Conservation (phyloP, 768 basidiomycete species). For the Mrakia blollopis region DNA sequence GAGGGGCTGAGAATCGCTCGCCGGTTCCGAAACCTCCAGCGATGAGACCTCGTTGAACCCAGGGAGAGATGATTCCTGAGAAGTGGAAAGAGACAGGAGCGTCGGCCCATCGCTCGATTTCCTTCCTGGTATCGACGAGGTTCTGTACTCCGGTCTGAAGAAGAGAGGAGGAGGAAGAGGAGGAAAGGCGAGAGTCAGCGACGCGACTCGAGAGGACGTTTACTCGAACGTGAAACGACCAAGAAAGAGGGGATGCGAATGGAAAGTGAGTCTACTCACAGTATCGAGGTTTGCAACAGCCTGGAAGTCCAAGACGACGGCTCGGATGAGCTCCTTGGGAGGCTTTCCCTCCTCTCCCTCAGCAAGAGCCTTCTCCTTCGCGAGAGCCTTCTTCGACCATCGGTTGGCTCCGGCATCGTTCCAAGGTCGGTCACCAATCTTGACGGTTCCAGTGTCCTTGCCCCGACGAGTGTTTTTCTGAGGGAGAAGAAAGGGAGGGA, state of each 20-base stretch:
- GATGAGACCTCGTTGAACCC: constrained; percentile 42
- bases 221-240: no score
- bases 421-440: constrained; percentile 76
- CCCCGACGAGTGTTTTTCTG: constrained; percentile 64
- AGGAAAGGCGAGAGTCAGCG: not conserved
- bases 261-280: no score
- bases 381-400: constrained; percentile 46
- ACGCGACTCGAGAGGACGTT: no score
- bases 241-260: no score
- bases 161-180: not conserved
- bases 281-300: constrained; percentile 81
- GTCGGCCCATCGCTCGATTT: constrained; percentile 81
- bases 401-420: constrained; percentile 77
- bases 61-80: constrained; percentile 45
- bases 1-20: constrained; percentile 45
- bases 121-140: constrained; percentile 77
- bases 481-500: no score
- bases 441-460: constrained; percentile 60
- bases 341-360: constrained; percentile 43
- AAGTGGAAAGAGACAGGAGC: constrained; percentile 81
- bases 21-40: constrained; percentile 88
- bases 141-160: constrained; percentile 71
- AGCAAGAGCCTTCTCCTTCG: constrained; percentile 44
- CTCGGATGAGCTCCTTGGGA: constrained; percentile 62
- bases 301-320: constrained; percentile 88